These are phyloP conservation scores for Priceomyces castillae DNA, from an alignment of 805 yeast genomes.

Conservation along the genomic window DNA sequence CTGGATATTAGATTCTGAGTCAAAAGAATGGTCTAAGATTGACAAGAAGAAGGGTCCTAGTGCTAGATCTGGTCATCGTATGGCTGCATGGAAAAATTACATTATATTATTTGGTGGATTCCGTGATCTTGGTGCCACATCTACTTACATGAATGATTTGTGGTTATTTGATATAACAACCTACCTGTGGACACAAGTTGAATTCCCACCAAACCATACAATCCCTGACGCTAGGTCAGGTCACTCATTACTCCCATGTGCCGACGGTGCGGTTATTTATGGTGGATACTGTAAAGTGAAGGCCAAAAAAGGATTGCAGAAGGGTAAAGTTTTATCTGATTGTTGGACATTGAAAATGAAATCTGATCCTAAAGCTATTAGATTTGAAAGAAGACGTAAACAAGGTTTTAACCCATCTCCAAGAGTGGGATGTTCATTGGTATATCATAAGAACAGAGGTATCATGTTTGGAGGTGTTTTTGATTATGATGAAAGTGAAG, in stretches of 20 bases:
- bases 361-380: constrained; percentile 65
- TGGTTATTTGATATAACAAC: constrained; percentile 92
- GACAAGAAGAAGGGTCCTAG: constrained; percentile 71
- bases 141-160: constrained; percentile 79
- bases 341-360: constrained; percentile 88
- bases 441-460: constrained; percentile 86
- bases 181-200: constrained; percentile 88
- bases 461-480: constrained; percentile 93
- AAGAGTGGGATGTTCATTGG: constrained; percentile 92
- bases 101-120: constrained; percentile 89
- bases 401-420: constrained; percentile 91
- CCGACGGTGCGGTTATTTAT: constrained; percentile 80
- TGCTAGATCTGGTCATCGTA: constrained; percentile 89
- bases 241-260: constrained; percentile 75
- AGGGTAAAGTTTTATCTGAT: constrained; percentile 86
- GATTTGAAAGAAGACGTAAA: constrained; percentile 89
- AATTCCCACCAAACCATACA: constrained; percentile 76
- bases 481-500: constrained; percentile 94
- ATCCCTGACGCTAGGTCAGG: constrained; percentile 93
- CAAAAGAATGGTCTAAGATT: constrained; percentile 87
- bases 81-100: constrained; percentile 89
- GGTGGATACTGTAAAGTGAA: constrained; percentile 96
- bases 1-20: constrained; percentile 83
- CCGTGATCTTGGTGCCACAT: constrained; percentile 79
- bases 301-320: constrained; percentile 82